Evolutionary conservation across 257 asterid species (phyloP), one percentile per base, ranked within the genome.

Genomic region (Scutellaria minor): DNA sequence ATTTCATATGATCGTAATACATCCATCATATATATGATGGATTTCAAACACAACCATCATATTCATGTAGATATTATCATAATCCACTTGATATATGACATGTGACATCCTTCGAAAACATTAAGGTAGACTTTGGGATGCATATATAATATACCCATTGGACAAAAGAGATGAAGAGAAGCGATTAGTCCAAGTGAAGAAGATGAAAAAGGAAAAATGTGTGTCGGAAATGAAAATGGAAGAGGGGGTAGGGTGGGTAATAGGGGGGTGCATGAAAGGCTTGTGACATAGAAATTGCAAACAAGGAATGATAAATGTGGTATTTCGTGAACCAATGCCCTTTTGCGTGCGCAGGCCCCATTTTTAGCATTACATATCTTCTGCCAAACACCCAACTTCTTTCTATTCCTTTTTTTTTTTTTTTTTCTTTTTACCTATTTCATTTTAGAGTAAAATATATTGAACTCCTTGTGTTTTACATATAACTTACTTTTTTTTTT

Each of bases 291-390:
- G 67, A 44, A 11, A 56, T 66, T 48, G 18, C 31, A 27, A 35
- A 47, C 5, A 14, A 1, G 20, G 42, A 66, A 60, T 45, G 47
- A 20, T 45, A 46, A 70, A 70, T 57, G 59, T 70, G 12, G 75
- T 47, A 57, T 58, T 70, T 70, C 68, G 64, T 61, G 59, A 70
- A 27, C 68, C 22, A 31, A 4, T 58, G 48, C 67, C 12, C 9
- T 58, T 58, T 51, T 48, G 39, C 75, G 67, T 70, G 75, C 24
- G 20, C 68, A 46, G 75, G 37, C 67, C 18, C 68, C 48, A 44
- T 57, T 24, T 70, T 58, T 42, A 59, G 68, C 67, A 52, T 53
- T 37, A 51, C 14, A 40, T 41, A 6, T 62, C 24, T 51, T 62
- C 35, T 15, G 2, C 22, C 66, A n/a, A 35, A 31, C 66, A 39